These are phyloP conservation scores for Hyparrhenia diplandra DNA, from an alignment of 176 grass and related monocot species.

Conservation along the genomic window DNA sequence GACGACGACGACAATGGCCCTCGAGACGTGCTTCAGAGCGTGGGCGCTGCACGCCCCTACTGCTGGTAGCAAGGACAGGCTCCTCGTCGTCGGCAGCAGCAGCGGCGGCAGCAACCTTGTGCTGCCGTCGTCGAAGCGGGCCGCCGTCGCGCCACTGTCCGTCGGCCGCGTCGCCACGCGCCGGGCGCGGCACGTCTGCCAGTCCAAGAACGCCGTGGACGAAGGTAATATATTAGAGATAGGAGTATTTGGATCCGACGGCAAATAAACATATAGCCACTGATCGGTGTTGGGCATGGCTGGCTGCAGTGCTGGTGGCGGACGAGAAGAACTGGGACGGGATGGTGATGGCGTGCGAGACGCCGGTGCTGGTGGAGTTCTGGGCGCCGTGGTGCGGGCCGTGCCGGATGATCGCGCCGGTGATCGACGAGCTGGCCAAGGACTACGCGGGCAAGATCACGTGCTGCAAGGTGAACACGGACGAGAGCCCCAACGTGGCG, in stretches of 20 bases:
- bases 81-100: slow-evolving; percentile 9
- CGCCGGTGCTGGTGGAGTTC: slow-evolving; percentile 94
- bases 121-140: slow-evolving; percentile 1
- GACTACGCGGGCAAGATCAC: slow-evolving; percentile 76
- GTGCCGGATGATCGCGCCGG: slow-evolving; percentile 90
- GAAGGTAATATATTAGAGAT: slow-evolving; percentile 50
- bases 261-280: no score
- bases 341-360: slow-evolving; percentile 53
- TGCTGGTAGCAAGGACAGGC: slow-evolving; percentile 31
- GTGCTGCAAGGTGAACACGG: slow-evolving; percentile 93
- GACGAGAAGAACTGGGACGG: slow-evolving; percentile 69
- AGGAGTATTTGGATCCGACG: background rate
- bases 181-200: slow-evolving; percentile 47
- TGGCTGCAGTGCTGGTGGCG: slow-evolving; percentile 61
- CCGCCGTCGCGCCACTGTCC: background rate
- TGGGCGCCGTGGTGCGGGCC: slow-evolving; percentile 99
- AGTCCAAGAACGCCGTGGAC: slow-evolving; percentile 66
- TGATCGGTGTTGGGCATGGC: background rate
- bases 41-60: slow-evolving; percentile 49
- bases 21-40: slow-evolving; percentile 75
- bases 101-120: background rate
- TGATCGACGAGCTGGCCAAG: slow-evolving; percentile 87
- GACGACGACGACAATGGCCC: slow-evolving; percentile 39
- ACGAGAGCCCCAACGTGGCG: slow-evolving; percentile 69
- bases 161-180: background rate